Base-by-base conservation (phyloP, 805 yeast species). In the Phaffomyces thermotolerans region DNA sequence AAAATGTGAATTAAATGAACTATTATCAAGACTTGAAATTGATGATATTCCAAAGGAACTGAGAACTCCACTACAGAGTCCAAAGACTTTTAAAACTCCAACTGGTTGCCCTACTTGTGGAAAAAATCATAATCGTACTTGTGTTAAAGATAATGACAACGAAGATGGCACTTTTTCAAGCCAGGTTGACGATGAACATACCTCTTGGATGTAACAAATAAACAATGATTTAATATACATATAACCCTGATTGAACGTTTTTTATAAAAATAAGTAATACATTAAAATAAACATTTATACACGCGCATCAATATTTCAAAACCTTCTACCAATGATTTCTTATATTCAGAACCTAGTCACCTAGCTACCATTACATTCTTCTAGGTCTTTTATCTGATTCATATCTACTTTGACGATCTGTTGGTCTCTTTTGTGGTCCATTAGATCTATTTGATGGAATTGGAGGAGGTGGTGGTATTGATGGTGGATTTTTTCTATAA, bases 401-500 rank as follows among this genome's bases (percentile, higher is more conserved):
- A 31, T 24, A 44, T 34, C 43, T 27, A 27, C 29, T 36, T 30
- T 35, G 39, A 32, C 39, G 44, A 17, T 35, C 39, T 9, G 34
- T 23, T 7, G 39, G n/a, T 27, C 45, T 45, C 39, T 45, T 42
- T 14, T 29, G 34, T 34, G 13, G 34, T 5, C 39, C 37, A 15
- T 31, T 31, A 14, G 32, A n/a, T 30, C 15, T 13, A 14, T 13
- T 13, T 30, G 32, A n/a, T 30, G 15, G 32, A 17, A 37, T 3
- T n/a, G 49, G 41, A 24, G 48, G 41, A 20, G 52, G 47, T n/a
- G 52, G 51, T 10, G 51, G 52, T 6, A 52, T 49, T 23, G 54
- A 47, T 20, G 39, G 22, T 8, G 38, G 39, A 18, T 9, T 3
- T 18, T 10, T 22, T 39, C 42, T 43, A 18, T 43, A 43, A 7